Evolutionary conservation across 208 protist genomes (phyloP).

Genomic region (Trypanosoma avium): DNA sequence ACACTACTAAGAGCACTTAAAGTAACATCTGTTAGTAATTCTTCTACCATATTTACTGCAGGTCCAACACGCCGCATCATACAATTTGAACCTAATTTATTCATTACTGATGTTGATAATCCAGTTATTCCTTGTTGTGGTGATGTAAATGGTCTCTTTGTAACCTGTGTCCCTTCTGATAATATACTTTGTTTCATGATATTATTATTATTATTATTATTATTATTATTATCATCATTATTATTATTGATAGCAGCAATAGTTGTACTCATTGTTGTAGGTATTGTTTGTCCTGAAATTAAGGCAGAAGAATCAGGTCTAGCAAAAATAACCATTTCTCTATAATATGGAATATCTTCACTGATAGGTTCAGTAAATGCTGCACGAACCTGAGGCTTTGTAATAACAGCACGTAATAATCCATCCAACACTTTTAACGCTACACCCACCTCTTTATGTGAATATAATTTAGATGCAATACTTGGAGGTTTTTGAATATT

Average conservation of each 20-base stretch:
- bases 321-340: conserved; percentile 15
- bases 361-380: conserved; percentile 56
- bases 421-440: conserved; percentile 58
- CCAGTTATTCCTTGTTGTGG: neutral
- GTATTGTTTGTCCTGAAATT: neutral
- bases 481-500: too few species aligned
- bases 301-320: neutral
- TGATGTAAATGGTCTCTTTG: too few species aligned
- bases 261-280: neutral
- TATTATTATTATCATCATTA: too few species aligned
- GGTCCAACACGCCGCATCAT: neutral
- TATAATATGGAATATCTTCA: conserved; percentile 24
- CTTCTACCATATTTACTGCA: conserved; percentile 48
- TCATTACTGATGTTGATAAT: neutral
- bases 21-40: conserved; percentile 41
- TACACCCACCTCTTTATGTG: conserved; percentile 28
- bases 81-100: neutral
- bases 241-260: too few species aligned
- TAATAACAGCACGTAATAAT: conserved; percentile 64
- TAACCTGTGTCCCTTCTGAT: too few species aligned
- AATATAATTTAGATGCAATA: too few species aligned
- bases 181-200: too few species aligned
- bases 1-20: conserved; percentile 14
- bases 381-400: conserved; percentile 39
- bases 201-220: too few species aligned